These are phyloP conservation scores for Cubamyces sp. DNA, from an alignment of 768 basidiomycete genomes.

Conservation along the genomic window DNA sequence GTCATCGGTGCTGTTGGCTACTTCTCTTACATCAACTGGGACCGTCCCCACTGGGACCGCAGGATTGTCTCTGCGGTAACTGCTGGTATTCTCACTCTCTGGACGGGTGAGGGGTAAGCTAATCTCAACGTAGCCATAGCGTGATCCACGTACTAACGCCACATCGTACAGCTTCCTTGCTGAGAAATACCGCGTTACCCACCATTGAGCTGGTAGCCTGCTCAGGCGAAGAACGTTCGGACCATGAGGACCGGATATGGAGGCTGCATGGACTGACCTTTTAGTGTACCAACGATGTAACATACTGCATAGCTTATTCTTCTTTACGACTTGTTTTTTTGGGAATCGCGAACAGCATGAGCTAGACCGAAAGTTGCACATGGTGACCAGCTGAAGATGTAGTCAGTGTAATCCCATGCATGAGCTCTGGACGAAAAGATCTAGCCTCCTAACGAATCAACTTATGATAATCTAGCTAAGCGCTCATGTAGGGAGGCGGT, in stretches of 20 bases:
- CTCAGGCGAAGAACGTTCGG: too few relatives aligned
- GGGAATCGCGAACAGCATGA: too few relatives aligned
- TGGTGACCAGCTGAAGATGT: too few relatives aligned
- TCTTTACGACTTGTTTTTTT: background rate
- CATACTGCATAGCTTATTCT: conserved; percentile 9
- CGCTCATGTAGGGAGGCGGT: background rate
- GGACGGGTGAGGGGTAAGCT: conserved; percentile 69
- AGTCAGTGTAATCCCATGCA: too few relatives aligned
- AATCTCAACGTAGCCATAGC: background rate
- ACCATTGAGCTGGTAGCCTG: conserved; percentile 17
- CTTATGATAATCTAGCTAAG: too few relatives aligned
- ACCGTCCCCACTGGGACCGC: conserved; percentile 65
- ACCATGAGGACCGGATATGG: background rate
- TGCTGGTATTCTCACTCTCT: conserved; percentile 61
- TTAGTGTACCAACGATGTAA: conserved; percentile 6
- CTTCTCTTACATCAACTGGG: conserved; percentile 66
- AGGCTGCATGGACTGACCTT: background rate
- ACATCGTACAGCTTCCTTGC: conserved; percentile 41
- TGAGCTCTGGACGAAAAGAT: too few relatives aligned
- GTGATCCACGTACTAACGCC: background rate
- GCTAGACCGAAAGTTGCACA: too few relatives aligned
- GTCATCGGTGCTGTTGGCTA: conserved; percentile 68
- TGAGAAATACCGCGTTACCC: conserved; percentile 42
- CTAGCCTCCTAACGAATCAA: too few relatives aligned
- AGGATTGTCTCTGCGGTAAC: conserved; percentile 59